Percentiles rank a stretch among this genome's conserved stretches.
These are phyloP conservation scores for Tetrahymena elliotti DNA, from an alignment of 73 alveolate species.

Conservation along the genomic window DNA sequence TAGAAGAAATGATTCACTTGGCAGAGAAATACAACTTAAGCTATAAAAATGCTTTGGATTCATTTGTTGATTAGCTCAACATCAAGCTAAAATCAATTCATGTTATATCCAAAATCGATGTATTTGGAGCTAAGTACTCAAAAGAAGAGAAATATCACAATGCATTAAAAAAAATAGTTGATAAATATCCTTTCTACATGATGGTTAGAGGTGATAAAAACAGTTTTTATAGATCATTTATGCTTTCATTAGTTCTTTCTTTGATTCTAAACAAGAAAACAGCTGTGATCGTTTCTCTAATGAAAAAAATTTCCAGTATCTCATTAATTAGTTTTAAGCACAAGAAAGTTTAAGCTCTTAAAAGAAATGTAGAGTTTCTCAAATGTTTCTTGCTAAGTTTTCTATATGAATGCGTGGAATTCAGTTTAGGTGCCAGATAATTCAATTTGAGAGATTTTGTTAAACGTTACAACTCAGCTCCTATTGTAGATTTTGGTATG, in stretches of 20 bases:
- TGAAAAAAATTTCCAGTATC: not conserved
- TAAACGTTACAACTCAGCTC: not conserved
- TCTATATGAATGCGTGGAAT: not conserved
- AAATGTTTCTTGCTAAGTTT: not conserved
- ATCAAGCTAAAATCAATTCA: not conserved
- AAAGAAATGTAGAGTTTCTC: not conserved
- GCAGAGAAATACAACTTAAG: not conserved
- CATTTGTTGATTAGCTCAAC: not conserved
- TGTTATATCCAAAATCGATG: not conserved
- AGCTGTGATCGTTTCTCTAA: not conserved
- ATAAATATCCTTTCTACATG: not conserved
- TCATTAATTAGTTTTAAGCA: not conserved
- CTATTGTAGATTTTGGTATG: not conserved
- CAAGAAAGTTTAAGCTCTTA: not conserved
- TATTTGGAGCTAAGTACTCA: not conserved
- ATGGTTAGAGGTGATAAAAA: not conserved
- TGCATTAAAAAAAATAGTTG: not conserved
- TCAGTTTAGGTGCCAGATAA: not conserved
- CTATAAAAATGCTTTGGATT: not conserved
- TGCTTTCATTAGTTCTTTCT: not conserved
- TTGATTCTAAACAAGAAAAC: not conserved
- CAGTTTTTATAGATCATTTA: not conserved
- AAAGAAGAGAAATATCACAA: not conserved
- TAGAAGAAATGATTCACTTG: not conserved
- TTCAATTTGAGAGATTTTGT: not conserved